Evolutionary conservation across 1,284 basidiomycete genomes (phyloP), one percentile per base, ranked within the genome.

Genomic region (Pascua sp.): DNA sequence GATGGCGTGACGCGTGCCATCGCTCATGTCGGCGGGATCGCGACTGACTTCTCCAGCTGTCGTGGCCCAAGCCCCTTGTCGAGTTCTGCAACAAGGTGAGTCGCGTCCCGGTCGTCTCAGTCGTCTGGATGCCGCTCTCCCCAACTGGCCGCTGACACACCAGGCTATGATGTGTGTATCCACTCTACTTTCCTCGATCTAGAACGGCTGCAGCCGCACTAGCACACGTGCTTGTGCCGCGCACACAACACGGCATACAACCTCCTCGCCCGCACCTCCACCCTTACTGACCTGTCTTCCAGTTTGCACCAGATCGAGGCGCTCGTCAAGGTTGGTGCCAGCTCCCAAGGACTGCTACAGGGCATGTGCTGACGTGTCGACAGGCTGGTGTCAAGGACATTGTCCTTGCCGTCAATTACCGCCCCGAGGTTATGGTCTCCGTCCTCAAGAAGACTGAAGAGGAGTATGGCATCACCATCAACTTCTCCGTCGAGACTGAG

Each of bases 371-470:
- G 39, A 67, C 53, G 24, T 43, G 47, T 18, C 24, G 4, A 12
- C 59, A 80, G 78, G 81, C 80, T 56, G 81, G 81, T 52, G 81
- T 82, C 67, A 81, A 77, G 66, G 80, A 81, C 67, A 78, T 82
- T 60, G 81, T 82, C 49, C 78, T 82, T 53, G 81, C 81, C 40
- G 81, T 82, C 68, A 81, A 81, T 72, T 81, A 81, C 71, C 73
- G 80, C 49, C 80, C 80, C 16, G 80, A 81, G 66, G 80, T 82
- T 62, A 82, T 82, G 81, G 80, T 81, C 49, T 75, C 79, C 16
- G 76, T 81, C 38, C 71, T 82, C 55, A 80, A 80, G 70, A 78
- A 82, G 72, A 79, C 78, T 12, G 81, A 82, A 66, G 79, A 81
- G 67, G 74, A 80, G 69, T 80, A 80, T 65, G 79, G 79, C 52